Evolutionary conservation across 805 yeast species (phyloP).

Genomic region (Komagataella phaffii): DNA sequence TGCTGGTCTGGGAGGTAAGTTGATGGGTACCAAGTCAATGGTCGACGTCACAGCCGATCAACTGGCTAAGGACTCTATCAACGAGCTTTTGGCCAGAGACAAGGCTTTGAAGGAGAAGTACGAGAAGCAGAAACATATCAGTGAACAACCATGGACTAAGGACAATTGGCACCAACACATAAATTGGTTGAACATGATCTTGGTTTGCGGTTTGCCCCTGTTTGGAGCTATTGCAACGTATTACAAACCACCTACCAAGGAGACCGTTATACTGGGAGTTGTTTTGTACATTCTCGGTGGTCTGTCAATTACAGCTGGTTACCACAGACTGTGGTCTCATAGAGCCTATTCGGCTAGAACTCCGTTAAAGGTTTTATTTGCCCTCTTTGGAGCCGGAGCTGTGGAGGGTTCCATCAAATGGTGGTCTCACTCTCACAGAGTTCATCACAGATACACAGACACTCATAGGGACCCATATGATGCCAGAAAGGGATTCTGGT

Average conservation of each 20-base stretch:
- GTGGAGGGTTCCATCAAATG: conserved; percentile 79
- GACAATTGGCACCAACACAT: conserved; percentile 62
- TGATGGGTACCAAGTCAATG: conserved; percentile 75
- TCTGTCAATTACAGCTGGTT: conserved; percentile 72
- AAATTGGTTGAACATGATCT: conserved; percentile 63
- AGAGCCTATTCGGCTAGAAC: conserved; percentile 51
- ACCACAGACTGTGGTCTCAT: conserved; percentile 73
- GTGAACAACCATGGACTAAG: conserved; percentile 69
- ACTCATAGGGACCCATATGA: conserved; percentile 77
- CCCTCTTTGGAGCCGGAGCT: conserved; percentile 71
- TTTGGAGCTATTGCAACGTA: conserved; percentile 34
- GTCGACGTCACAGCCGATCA: conserved; percentile 56
- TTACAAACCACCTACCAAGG: conserved; percentile 31
- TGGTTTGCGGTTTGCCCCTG: conserved; percentile 50
- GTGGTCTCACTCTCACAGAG: conserved; percentile 83
- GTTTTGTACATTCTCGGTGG: conserved; percentile 49
- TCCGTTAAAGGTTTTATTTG: conserved; percentile 52
- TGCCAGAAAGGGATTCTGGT: conserved; percentile 77
- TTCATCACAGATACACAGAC: conserved; percentile 80
- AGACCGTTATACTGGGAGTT: conserved; percentile 33
- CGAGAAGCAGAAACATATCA: conserved; percentile 39
- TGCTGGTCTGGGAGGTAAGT: conserved; percentile 58
- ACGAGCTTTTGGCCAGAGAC: conserved; percentile 30
- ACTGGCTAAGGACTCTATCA: conserved; percentile 36
- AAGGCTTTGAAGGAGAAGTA: conserved; percentile 26